Evolutionary conservation across 352 stramenopile species (phyloP).

Genomic region (Globisporangium canariense): DNA sequence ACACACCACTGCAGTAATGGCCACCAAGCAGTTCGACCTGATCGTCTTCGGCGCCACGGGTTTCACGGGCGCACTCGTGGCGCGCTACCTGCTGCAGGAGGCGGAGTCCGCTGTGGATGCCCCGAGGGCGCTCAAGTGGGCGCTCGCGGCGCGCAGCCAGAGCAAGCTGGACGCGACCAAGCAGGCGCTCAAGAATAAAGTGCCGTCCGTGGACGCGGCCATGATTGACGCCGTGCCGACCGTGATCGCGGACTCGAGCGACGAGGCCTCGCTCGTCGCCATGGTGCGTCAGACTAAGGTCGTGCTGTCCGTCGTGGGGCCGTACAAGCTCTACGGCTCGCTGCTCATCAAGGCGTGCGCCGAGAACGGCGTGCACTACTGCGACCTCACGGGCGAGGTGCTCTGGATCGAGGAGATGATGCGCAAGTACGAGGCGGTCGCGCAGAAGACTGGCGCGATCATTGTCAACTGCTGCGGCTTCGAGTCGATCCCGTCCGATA

Average conservation of each 20-base stretch:
- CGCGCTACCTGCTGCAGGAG: constrained; percentile 57
- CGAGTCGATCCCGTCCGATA: constrained; percentile 88
- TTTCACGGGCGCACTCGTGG: constrained; percentile 83
- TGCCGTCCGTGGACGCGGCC: constrained; percentile 30
- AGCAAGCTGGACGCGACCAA: constrained; percentile 70
- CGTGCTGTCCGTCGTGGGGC: constrained; percentile 82
- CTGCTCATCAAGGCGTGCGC: constrained; percentile 83
- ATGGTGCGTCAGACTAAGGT: constrained; percentile 79
- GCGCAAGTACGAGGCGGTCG: constrained; percentile 46
- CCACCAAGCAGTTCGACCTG: constrained; percentile 43
- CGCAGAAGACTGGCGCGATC: constrained; percentile 61
- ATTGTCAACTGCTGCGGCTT: constrained; percentile 88
- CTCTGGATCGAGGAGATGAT: constrained; percentile 86
- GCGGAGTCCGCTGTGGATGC: constrained; percentile 29
- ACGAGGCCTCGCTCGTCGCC: constrained; percentile 56
- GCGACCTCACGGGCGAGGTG: constrained; percentile 89
- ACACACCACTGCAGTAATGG: background rate
- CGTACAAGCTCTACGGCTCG: constrained; percentile 85
- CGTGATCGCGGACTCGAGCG: constrained; percentile 49
- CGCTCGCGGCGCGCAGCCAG: constrained; percentile 79
- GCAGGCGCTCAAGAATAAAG: constrained; percentile 42
- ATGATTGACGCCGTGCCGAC: constrained; percentile 45
- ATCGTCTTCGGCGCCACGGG: constrained; percentile 89
- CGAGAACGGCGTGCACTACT: constrained; percentile 89
- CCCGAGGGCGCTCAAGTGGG: constrained; percentile 69